A percentile compares a stretch with the other conserved stretches of the same genome.
Conservation (phyloP, 2,329 filamentous ascomycete species). For the Acarospora socialis region DNA sequence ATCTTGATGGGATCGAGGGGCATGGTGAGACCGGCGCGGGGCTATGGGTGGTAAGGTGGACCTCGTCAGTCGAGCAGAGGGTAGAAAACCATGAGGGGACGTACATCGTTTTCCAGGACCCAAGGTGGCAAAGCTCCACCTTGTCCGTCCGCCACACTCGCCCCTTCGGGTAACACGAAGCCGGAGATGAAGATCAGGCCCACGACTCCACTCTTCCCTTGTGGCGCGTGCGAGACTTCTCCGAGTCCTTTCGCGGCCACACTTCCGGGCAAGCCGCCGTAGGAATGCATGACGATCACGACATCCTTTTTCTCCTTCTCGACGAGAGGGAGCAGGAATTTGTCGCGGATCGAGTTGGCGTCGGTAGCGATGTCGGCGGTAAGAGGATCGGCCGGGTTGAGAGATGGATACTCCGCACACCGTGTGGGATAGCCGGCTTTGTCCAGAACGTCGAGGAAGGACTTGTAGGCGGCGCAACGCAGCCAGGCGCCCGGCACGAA, state of each 20-base stretch:
- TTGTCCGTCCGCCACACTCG: slow-evolving; percentile 12
- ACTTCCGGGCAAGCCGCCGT: slow-evolving; percentile 20
- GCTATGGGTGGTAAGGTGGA: neutral
- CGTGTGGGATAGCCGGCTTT: neutral
- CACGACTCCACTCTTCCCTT: neutral
- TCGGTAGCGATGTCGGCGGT: neutral
- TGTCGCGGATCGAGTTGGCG: slow-evolving; percentile 2
- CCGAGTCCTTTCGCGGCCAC: slow-evolving; percentile 20
- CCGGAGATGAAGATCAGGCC: slow-evolving; percentile 4
- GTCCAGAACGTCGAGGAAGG: neutral
- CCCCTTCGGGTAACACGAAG: slow-evolving; percentile 5
- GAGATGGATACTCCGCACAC: neutral
- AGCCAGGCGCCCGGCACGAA: slow-evolving; percentile 8
- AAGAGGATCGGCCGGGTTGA: neutral
- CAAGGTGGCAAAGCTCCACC: slow-evolving; percentile 16
- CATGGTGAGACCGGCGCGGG: slow-evolving; percentile 1
- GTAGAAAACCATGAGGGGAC: neutral
- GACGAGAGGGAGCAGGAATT: too few species aligned
- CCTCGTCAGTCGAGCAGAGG: too few species aligned
- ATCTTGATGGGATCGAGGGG: slow-evolving; percentile 9
- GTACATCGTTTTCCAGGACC: slow-evolving; percentile 17
- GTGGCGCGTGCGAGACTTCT: too few species aligned
- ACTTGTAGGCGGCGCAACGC: slow-evolving; percentile 1
- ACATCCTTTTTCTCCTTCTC: too few species aligned
- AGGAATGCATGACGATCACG: slow-evolving; percentile 24